Base-by-base conservation (phyloP, 192 early-diverging fungal genomes). In the Podila minutissima region DNA sequence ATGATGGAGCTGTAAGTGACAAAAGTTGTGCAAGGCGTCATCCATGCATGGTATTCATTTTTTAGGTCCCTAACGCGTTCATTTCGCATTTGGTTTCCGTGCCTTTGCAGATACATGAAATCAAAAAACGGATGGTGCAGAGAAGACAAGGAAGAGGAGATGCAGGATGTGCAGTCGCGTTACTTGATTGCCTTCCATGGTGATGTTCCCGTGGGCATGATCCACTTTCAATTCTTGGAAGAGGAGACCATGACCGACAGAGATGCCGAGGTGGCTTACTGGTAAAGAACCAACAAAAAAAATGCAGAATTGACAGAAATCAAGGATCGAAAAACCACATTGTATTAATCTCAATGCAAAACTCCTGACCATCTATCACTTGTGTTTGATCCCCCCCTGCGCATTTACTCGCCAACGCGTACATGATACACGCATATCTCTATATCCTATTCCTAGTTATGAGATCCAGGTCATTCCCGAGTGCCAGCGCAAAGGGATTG, bases 71-170 rank as follows among this genome's bases (percentile, higher is more conserved):
- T 74, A 59, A 20, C 26, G 24, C 31, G 24, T 66, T 49, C 53
- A 55, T 55, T n/a, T 55, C 53, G 24, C 53, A 22, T 22, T 0
- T 26, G 5, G 22, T 55, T 1, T 9, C 12, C 12, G 41, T 46
- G 41, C 41, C 41, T 15, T 46, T 13, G 41, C 31, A 92, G 91
- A 24, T 92, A 93, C 66, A 77, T 83, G 61, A 83, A 84, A 11
- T 90, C 92, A 15, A 88, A 91, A 32, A 89, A 91, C 49, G 91
- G 92, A 28, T 93, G 92, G 92, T 78, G 85, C 62, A 86, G 86
- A 55, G 64, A 83, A 11, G 75, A 84, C 49, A 93, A 93, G 68
- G 74, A 62, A 37, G 55, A 59, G 1, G 92, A 93, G 69, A 88
- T 93, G 86, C 78, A 69, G 15, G 89, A 89, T 35, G 65, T 62